Evolutionary conservation across 306 rosid genomes (phyloP).

Genomic region (Astragalus glycyphyllos): DNA sequence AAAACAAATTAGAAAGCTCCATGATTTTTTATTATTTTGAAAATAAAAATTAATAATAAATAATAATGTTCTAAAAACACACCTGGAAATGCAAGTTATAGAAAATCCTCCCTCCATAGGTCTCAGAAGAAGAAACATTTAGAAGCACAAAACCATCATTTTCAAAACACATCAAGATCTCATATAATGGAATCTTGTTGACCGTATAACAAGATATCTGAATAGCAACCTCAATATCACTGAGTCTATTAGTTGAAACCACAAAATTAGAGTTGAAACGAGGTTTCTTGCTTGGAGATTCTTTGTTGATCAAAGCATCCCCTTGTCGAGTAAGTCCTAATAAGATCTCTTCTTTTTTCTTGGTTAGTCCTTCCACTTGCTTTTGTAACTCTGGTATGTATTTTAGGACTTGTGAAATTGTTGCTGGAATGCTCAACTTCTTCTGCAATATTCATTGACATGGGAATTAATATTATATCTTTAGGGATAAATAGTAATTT

Average conservation of each 20-base stretch:
- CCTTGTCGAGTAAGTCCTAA: constrained; percentile 26
- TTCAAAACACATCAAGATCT: constrained; percentile 56
- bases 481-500: too few relatives aligned
- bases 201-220: constrained; percentile 55
- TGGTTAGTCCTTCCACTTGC: constrained; percentile 55
- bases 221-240: constrained; percentile 46
- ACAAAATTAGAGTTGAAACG: constrained; percentile 40
- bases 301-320: neutral
- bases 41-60: neutral
- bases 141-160: constrained; percentile 4
- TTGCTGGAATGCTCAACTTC: constrained; percentile 67
- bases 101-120: constrained; percentile 62
- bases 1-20: neutral
- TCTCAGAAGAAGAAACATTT: constrained; percentile 68
- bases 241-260: constrained; percentile 43
- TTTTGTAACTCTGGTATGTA: constrained; percentile 70
- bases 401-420: constrained; percentile 58
- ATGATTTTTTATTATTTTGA: neutral
- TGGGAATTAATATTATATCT: too few relatives aligned
- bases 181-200: constrained; percentile 49
- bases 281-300: constrained; percentile 29
- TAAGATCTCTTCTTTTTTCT: constrained; percentile 61
- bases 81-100: constrained; percentile 45
- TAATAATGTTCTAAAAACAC: too few relatives aligned
- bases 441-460: constrained; percentile 46